Evolutionary conservation across 192 early-diverging fungal genomes (phyloP), one percentile per base, ranked within the genome.

Genomic region (Umbelopsis ramanniana): DNA sequence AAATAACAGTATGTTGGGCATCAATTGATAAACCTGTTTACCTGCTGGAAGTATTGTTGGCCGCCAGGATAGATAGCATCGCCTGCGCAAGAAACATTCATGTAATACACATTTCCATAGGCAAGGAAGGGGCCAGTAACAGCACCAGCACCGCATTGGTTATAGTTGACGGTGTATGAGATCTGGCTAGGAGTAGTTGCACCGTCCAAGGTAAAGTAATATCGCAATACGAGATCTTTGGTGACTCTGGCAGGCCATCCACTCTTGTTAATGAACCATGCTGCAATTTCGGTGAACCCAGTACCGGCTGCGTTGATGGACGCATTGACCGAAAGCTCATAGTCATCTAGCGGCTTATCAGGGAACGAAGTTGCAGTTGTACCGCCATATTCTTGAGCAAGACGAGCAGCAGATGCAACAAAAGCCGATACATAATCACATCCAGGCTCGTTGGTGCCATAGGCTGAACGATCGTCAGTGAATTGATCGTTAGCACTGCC

Each of bases 181-280:
- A 50, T 50, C 19, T 50, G 48, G 15, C 48, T 50, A 50, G 48
- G 14, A 15, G 48, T 50, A n/a, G 48, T 50, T 10, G 9, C 15
- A 15, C 48, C 48, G 19, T 50, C 48, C 15, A 50, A 21, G 5
- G 48, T 63, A 7, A 63, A 63, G 57, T 63, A 38, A 15, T 63
- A 63, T 63, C 57, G 0, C 23, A 63, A 63, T 33, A 14, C 37
- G 17, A 63, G 57, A 15, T 63, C 24, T 17, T 63, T 63, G 6
- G 57, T 63, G 17, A 63, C 57, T 63, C 22, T 63, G 6, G 57
- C 57, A 7, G 57, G 57, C 57, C 57, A 63, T 29, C 57, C 57
- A 7, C 57, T 63, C 23, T 63, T 63, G 37, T 63, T 63, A 22
- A 63, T 63, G 6, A 63, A 63, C 57, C 57, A 63, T 21, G 57